These are phyloP conservation scores for Trichoderma gamsii DNA, from an alignment of 495 filamentous ascomycete species.

Conservation along the genomic window DNA sequence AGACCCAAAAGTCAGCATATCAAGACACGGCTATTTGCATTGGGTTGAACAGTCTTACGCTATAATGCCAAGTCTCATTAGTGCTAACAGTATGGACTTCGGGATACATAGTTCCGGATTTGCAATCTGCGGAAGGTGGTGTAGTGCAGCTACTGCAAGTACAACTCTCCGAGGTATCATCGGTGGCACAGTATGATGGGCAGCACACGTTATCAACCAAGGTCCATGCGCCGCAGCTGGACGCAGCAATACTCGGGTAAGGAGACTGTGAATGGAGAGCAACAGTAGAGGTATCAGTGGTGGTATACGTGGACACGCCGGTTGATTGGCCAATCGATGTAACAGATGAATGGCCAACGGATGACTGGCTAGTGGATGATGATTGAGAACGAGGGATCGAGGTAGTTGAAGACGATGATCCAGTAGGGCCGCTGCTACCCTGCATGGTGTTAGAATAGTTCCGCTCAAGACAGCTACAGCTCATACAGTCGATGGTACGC, in stretches of 20 bases:
- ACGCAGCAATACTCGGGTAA: not conserved
- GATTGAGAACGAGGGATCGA: not conserved
- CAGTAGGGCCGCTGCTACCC: not conserved
- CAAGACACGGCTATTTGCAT: not conserved
- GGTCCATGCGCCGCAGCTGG: conserved; percentile 1
- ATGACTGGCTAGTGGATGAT: not conserved
- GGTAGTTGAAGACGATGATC: not conserved
- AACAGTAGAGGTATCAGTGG: conserved; percentile 2
- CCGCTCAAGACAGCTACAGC: not conserved
- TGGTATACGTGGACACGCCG: not conserved
- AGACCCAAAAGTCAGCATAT: not conserved
- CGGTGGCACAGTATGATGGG: not conserved
- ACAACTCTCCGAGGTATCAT: not conserved
- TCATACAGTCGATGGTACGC: not conserved
- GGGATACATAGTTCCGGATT: conserved; percentile 9
- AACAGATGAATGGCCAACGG: not conserved
- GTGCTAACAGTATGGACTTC: not conserved
- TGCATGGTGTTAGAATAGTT: not conserved
- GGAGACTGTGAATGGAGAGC: not conserved
- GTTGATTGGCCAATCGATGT: not conserved
- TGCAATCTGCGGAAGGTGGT: not conserved
- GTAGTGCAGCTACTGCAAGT: not conserved
- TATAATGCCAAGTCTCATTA: not conserved
- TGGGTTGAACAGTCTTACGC: not conserved
- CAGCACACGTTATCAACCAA: conserved; percentile 7